A percentile compares a stretch with the other conserved stretches of the same genome.
These are phyloP conservation scores for Kodamaea lidongshanica DNA, from an alignment of 805 yeast genomes.

Conservation along the genomic window DNA sequence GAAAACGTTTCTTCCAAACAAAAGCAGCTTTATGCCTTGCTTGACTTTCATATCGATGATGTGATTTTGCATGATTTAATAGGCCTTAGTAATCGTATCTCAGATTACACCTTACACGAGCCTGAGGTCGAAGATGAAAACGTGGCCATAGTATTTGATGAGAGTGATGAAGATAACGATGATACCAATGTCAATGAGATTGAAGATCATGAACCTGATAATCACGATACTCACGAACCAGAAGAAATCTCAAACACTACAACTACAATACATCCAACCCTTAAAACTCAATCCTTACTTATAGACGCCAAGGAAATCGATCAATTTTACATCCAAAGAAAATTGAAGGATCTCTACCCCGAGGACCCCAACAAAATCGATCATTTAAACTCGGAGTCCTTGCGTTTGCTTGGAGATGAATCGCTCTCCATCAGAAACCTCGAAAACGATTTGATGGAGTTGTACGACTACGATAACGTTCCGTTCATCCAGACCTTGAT, in stretches of 20 bases:
- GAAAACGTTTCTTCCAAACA: constrained; percentile 36
- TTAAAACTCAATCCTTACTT: neutral
- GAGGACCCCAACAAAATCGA: constrained; percentile 36
- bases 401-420: constrained; percentile 33
- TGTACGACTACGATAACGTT: constrained; percentile 47
- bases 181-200: constrained; percentile 7
- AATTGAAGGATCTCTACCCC: constrained; percentile 31
- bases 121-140: constrained; percentile 12
- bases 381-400: constrained; percentile 31
- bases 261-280: neutral
- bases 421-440: constrained; percentile 36
- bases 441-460: constrained; percentile 48
- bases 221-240: neutral
- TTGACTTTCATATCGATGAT: constrained; percentile 33
- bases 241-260: constrained; percentile 7
- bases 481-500: constrained; percentile 45
- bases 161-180: constrained; percentile 12
- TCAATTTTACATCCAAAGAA: constrained; percentile 48
- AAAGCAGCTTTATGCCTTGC: constrained; percentile 38
- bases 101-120: constrained; percentile 39
- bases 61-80: constrained; percentile 42
- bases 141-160: constrained; percentile 19
- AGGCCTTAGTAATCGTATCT: constrained; percentile 39
- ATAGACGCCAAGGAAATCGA: constrained; percentile 17
- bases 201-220: constrained; percentile 6